These are phyloP conservation scores for Fraxinus floribunda DNA, from an alignment of 305 asterid species.

Conservation along the genomic window DNA sequence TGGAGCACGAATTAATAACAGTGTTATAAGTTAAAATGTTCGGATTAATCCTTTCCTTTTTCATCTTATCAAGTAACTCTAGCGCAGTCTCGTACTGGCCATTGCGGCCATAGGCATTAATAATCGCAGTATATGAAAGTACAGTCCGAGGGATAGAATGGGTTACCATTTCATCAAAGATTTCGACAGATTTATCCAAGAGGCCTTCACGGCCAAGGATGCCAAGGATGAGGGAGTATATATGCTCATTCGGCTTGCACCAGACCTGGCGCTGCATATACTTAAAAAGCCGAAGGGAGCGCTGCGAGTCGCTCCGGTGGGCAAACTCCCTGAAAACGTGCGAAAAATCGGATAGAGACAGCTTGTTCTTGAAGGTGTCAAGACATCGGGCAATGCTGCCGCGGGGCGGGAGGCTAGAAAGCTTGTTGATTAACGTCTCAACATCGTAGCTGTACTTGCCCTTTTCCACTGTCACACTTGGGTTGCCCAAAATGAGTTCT, in stretches of 20 bases:
- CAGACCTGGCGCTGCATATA: slow-evolving; percentile 95
- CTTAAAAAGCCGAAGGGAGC: slow-evolving; percentile 87
- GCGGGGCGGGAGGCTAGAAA: slow-evolving; percentile 93
- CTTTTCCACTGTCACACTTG: slow-evolving; percentile 83
- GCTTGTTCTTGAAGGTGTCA: slow-evolving; percentile 83
- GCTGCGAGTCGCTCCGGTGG: slow-evolving; percentile 89
- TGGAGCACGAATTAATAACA: slow-evolving; percentile 77
- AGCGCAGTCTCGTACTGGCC: slow-evolving; percentile 74
- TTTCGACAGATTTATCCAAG: slow-evolving; percentile 76
- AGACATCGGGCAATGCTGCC: slow-evolving; percentile 97
- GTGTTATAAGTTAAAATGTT: slow-evolving; percentile 86
- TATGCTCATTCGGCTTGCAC: slow-evolving; percentile 95
- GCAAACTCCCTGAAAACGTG: slow-evolving; percentile 84
- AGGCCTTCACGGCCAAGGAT: slow-evolving; percentile 86
- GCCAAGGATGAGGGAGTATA: slow-evolving; percentile 68
- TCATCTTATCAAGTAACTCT: slow-evolving; percentile 70
- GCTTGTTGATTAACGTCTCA: slow-evolving; percentile 93
- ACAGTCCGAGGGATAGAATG: slow-evolving; percentile 67
- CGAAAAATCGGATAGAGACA: slow-evolving; percentile 76
- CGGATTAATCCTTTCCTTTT: slow-evolving; percentile 68
- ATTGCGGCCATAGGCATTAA: slow-evolving; percentile 87
- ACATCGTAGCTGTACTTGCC: slow-evolving; percentile 94
- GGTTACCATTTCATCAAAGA: slow-evolving; percentile 79
- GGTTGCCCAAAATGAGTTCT: slow-evolving; percentile 82
- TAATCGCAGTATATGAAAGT: slow-evolving; percentile 75